Evolutionary conservation across 2,329 filamentous ascomycete species (phyloP).

Genomic region (Xylaria sp.): DNA sequence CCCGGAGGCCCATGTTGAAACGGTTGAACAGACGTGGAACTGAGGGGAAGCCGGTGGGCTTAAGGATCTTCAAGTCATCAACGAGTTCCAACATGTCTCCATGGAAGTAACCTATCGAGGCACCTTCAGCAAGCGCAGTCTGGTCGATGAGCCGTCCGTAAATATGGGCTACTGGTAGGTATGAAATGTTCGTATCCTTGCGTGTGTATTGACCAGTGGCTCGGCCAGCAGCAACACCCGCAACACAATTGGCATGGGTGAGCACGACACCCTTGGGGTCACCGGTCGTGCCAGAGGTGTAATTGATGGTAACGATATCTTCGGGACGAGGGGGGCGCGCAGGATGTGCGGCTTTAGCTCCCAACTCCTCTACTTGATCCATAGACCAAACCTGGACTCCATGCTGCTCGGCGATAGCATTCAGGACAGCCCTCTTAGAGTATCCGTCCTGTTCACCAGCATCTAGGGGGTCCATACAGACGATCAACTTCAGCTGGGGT

Average conservation of each 20-base stretch:
- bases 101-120: slow-evolving; percentile 89
- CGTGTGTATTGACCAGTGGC: slow-evolving; percentile 61
- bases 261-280: slow-evolving; percentile 85
- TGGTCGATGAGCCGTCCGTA: slow-evolving; percentile 89
- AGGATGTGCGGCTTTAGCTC: slow-evolving; percentile 73
- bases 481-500: slow-evolving; percentile 84
- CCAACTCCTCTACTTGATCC: slow-evolving; percentile 82
- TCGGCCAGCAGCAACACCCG: slow-evolving; percentile 72
- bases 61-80: slow-evolving; percentile 89
- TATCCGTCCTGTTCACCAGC: slow-evolving; percentile 78
- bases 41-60: slow-evolving; percentile 84
- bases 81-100: slow-evolving; percentile 87
- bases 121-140: slow-evolving; percentile 74
- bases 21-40: slow-evolving; percentile 93
- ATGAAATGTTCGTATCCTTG: slow-evolving; percentile 78
- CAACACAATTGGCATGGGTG: slow-evolving; percentile 82
- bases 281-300: slow-evolving; percentile 87
- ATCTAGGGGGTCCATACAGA: slow-evolving; percentile 86
- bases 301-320: slow-evolving; percentile 89
- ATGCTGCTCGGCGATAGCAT: slow-evolving; percentile 75
- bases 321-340: slow-evolving; percentile 77
- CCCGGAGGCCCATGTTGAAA: slow-evolving; percentile 84
- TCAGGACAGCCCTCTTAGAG: slow-evolving; percentile 83
- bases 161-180: slow-evolving; percentile 94
- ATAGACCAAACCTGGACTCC: slow-evolving; percentile 85